Base-by-base conservation (phyloP, 331 rosid genomes). In the Phaseolus coccineus region DNA sequence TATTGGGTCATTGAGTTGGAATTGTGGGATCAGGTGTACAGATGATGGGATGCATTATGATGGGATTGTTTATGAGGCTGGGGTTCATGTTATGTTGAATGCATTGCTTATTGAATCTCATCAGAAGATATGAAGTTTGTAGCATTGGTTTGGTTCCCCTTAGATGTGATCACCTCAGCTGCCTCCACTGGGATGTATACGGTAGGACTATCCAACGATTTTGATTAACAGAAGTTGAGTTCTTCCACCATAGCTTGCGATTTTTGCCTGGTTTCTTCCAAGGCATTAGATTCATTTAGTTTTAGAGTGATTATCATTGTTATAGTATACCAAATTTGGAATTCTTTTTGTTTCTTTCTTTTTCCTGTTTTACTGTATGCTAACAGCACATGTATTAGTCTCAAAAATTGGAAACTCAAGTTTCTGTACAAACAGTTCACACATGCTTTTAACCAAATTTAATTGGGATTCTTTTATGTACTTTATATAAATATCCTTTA, bases 11-110 rank as follows among this genome's bases (percentile, higher is more conserved):
- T 64, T 94, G 86, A 94, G 96, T 86, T 94, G 97, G 97, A 91
- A 88, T 66, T 94, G 98, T 83, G 98, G 98, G 74, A 89, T 89
- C 50, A 82, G 85, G 44, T 94, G 98, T 81, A 92, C 97, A 52
- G 97, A 84, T 57, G 99, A 95, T 85, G 98, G 97, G 2, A 93
- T 95, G 97, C 99, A 95, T 83, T 95, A 95, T 86, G 91, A 93
- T 83, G 81, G 73, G 33, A 83, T 82, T 70, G 96, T 95, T 33
- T 95, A 91, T 81, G 98, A 93, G 63, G 98, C 97, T 40, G 89
- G 88, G 0, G 80, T 93, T 83, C 99, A 95, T 35, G 82, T 95
- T 65, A 76, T 90, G 92, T 84, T 95, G 0, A 93, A 95, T 84
- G 99, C 97, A 64, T 84, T 95, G 91, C 92, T 95, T 70, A 91